Base-by-base conservation (phyloP, 2,329 filamentous ascomycete genomes). In the Xylaria sp. region DNA sequence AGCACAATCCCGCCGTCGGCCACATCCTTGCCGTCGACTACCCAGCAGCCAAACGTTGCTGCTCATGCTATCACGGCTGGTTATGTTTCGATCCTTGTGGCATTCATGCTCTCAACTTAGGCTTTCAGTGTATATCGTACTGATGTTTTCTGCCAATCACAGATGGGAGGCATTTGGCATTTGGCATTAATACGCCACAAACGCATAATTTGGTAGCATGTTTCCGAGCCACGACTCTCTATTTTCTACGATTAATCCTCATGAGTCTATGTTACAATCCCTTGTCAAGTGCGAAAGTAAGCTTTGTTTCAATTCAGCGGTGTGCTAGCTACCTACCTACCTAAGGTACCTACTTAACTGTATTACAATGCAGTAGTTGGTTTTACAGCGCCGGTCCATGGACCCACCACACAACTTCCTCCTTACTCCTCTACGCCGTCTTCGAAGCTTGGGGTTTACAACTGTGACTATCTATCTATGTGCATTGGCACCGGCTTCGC, bases 31-130 rank as follows among this genome's bases (percentile, higher is more conserved):
- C 45, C 63, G 32, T 63, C 63, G 15, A 34, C 25, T 39, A 57
- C 55, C 9, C 13, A 58, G 30, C 13, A 62, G 23, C 50, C 57
- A 9, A 58, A 62, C 18, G 55, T 60, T 30, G 48, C 25, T 58
- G 41, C 53, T n/a, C 32, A 43, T 48, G 18, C 13, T 34, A 53
- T 52, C 13, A 25, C 13, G 8, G 28, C 25, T 18, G 1, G 23
- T 25, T 65, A 50, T 32, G 13, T 23, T 7, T n/a, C 36, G 5
- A 15, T 23, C 4, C 4, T 60, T 2, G 20, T 63, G 12, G 18
- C 30, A 41, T 60, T 65, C 13, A 5, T 62, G n/a, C 10, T 34
- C 18, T 63, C 34, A 8, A 4, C 57, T 34, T 20, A 63, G 1
- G 13, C 45, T 36, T 41, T 53, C 39, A 28, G 45, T 18, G 9